A percentile compares a stretch with the other conserved stretches of the same genome.
Evolutionary conservation across 179 eudicot genomes (phyloP).

Genomic region (Pouteria campechiana): DNA sequence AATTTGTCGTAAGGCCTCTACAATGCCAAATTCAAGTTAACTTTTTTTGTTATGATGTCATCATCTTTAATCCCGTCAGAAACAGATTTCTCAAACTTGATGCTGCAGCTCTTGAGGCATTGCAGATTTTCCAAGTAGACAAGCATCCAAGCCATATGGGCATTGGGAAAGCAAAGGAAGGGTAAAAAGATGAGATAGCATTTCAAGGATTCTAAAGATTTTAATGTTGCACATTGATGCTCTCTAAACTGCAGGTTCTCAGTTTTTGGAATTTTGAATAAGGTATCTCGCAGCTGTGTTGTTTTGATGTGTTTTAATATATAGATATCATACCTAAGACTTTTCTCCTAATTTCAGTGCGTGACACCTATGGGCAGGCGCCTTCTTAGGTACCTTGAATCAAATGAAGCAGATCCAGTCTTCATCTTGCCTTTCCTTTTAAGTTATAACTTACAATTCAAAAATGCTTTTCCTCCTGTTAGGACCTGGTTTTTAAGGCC

Average conservation of each 20-base stretch:
- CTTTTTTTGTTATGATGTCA: too few relatives aligned
- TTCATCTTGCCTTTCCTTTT: slow-evolving; percentile 6
- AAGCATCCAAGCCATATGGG: slow-evolving; percentile 99
- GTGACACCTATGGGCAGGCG: slow-evolving; percentile 94
- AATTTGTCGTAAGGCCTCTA: too few relatives aligned
- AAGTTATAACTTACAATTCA: slow-evolving; percentile 1
- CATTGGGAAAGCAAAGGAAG: slow-evolving; percentile 97
- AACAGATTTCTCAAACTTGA: slow-evolving; percentile 91
- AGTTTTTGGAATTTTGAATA: slow-evolving; percentile 95
- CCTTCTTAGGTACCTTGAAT: slow-evolving; percentile 67
- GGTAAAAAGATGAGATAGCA: slow-evolving; percentile 34
- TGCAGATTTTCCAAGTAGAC: slow-evolving; percentile 91
- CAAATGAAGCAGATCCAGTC: slow-evolving; percentile 3
- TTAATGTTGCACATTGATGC: slow-evolving; percentile 1
- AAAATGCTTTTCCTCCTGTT: slow-evolving; percentile 15
- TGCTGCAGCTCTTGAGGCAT: slow-evolving; percentile 80
- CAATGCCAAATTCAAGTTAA: too few relatives aligned
- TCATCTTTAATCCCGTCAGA: too few relatives aligned
- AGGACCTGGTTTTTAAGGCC: slow-evolving; percentile 98
- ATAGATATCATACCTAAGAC: slow-evolving; percentile 5
- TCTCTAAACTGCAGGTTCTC: slow-evolving; percentile 54
- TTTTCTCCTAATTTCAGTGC: slow-evolving; percentile 42
- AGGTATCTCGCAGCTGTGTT: slow-evolving; percentile 34
- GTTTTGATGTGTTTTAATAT: background rate
- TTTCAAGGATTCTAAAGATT: background rate